Percentiles rank a stretch among this genome's conserved stretches.
Conservation (phyloP, 352 stramenopile genomes). For the Thalassiosira exigua region DNA sequence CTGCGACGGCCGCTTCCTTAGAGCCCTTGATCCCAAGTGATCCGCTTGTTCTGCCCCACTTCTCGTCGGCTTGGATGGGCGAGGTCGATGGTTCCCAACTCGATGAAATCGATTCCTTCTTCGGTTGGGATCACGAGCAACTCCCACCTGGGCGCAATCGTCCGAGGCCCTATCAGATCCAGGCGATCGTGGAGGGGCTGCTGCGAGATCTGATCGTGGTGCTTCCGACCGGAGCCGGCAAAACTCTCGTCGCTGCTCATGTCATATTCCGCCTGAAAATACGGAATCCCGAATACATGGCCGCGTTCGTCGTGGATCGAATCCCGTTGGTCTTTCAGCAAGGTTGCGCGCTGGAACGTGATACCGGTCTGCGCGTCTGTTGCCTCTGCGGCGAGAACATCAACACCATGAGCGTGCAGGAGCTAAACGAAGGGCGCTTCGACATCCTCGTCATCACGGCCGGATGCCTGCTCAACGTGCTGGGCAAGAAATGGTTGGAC, state of each 20-base stretch:
- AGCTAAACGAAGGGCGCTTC: not conserved
- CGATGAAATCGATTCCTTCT: too few relatives aligned
- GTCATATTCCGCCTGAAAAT: too few relatives aligned
- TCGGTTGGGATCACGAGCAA: too few relatives aligned
- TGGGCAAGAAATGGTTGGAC: slow-evolving; percentile 7
- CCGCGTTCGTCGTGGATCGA: slow-evolving; percentile 1
- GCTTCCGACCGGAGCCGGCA: too few relatives aligned
- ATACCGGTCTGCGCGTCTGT: slow-evolving; percentile 8
- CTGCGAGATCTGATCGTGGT: too few relatives aligned
- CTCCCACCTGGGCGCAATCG: too few relatives aligned
- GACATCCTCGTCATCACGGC: slow-evolving; percentile 9
- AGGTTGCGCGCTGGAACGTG: not conserved
- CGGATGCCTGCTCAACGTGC: slow-evolving; percentile 1
- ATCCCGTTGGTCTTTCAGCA: slow-evolving; percentile 17
- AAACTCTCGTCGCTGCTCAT: too few relatives aligned
- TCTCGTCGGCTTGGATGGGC: too few relatives aligned
- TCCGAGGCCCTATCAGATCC: too few relatives aligned
- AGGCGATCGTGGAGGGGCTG: too few relatives aligned
- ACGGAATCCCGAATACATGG: slow-evolving; percentile 10
- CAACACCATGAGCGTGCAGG: not conserved
- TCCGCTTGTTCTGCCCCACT: too few relatives aligned
- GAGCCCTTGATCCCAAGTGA: not conserved
- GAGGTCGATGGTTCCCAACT: too few relatives aligned
- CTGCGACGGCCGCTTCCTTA: not conserved
- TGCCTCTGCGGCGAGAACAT: slow-evolving; percentile 11